A percentile compares a stretch with the other conserved stretches of the same genome.
phyloP scores from a whole-genome alignment of 176 grass and related monocot genomes.

The Eleusine indica region DNA sequence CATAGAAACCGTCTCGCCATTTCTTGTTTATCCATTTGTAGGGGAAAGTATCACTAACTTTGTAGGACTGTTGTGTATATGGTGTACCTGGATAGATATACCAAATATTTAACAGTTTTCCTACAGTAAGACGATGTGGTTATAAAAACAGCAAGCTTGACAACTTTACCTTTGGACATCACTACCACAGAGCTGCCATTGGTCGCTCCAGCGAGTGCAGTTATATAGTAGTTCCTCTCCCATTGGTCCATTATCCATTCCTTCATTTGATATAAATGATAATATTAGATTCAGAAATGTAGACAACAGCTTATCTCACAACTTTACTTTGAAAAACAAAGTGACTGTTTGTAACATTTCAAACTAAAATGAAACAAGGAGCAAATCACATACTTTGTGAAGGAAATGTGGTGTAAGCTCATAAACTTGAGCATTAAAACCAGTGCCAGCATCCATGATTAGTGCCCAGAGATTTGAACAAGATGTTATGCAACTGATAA shows the following conservation, averaged over 20 bases:
- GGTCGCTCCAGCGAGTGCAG: slow-evolving; percentile 85
- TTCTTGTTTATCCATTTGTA: slow-evolving; percentile 99
- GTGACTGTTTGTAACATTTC: slow-evolving; percentile 27
- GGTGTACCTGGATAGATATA: slow-evolving; percentile 60
- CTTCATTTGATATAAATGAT: slow-evolving; percentile 52
- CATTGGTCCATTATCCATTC: slow-evolving; percentile 99
- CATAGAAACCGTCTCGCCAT: slow-evolving; percentile 93
- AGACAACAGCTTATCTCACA: slow-evolving; percentile 29
- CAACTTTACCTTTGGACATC: slow-evolving; percentile 94
- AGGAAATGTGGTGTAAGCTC: slow-evolving; percentile 94
- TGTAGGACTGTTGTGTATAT: slow-evolving; percentile 94
- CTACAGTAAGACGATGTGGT: slow-evolving; percentile 15
- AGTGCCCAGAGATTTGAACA: slow-evolving; percentile 92
- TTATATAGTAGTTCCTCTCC: slow-evolving; percentile 98
- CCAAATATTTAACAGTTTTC: slow-evolving; percentile 22
- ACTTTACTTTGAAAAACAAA: slow-evolving; percentile 19
- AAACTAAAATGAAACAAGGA: slow-evolving; percentile 33
- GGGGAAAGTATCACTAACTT: slow-evolving; percentile 94
- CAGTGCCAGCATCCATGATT: slow-evolving; percentile 99
- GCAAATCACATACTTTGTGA: slow-evolving; percentile 76
- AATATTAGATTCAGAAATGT: slow-evolving; percentile 22
- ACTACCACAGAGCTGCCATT: slow-evolving; percentile 92
- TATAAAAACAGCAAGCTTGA: slow-evolving; percentile 25
- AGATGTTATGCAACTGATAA: slow-evolving; percentile 92
- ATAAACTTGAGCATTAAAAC: slow-evolving; percentile 87